Percentiles rank a stretch among this genome's conserved stretches.
Conservation (phyloP, 1,284 basidiomycete genomes). For the Ceratobasidium sp. region DNA sequence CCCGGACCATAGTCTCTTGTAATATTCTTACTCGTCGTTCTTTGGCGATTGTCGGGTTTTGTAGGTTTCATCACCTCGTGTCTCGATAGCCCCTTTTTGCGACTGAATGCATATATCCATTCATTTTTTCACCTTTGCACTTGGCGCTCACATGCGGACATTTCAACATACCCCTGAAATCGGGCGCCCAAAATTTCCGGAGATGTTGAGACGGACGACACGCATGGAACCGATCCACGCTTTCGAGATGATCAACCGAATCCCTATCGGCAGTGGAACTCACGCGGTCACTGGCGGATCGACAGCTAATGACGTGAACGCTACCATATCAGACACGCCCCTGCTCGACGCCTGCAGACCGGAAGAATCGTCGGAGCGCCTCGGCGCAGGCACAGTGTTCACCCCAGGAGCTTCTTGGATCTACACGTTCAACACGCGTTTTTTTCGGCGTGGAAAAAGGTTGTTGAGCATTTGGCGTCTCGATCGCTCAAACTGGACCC, state of each 20-base stretch:
- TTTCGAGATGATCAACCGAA: neutral
- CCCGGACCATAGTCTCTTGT: neutral
- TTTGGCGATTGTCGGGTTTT: constrained; percentile 6
- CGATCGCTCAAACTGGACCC: no score
- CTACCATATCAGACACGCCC: neutral
- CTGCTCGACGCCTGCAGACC: neutral
- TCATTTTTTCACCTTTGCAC: no score
- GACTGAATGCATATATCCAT: constrained; percentile 26
- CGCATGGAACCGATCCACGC: neutral
- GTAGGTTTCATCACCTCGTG: constrained; percentile 6
- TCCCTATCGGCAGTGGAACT: neutral
- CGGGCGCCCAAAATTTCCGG: neutral
- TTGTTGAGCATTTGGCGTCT: no score
- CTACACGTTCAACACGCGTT: neutral
- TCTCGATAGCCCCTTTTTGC: constrained; percentile 26
- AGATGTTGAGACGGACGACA: neutral
- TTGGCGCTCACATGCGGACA: no score
- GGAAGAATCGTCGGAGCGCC: neutral
- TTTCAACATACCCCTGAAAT: neutral
- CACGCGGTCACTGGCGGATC: neutral
- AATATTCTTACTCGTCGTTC: constrained; percentile 15
- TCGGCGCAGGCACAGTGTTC: neutral
- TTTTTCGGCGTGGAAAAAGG: constrained; percentile 10
- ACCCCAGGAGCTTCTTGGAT: neutral
- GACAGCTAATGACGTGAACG: neutral